Evolutionary conservation across 768 basidiomycete genomes (phyloP), one percentile per base, ranked within the genome.

Genomic region (Rhodocollybia butyracea): DNA sequence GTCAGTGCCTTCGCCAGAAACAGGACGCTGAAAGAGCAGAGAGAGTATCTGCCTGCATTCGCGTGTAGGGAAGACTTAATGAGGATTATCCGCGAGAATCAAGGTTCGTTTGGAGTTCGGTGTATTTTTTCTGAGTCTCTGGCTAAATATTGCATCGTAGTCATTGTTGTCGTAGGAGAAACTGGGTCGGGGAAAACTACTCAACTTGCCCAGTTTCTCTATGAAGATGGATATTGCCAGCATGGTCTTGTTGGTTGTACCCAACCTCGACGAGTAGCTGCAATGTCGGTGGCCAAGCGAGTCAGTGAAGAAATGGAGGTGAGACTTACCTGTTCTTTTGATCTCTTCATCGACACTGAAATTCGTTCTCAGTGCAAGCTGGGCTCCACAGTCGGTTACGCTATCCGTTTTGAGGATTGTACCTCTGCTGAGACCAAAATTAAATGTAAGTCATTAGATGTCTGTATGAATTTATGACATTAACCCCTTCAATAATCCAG

Each of bases 161-260:
- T 98, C 34, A 77, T 91, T 45, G 85, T 99, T 55, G 93, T 98
- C 36, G 91, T 99, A 38, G 97, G 97, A n/a, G 97, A 99, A 72
- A 99, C 97, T n/a, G 97, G 97, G 10, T 98, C 96, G 0, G 97
- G 97, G 5, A 99, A 99, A 74, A 99, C 97, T 1, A 98, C 97
- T 0, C 97, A 99, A 68, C 76, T 99, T 5, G 77, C 91, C 0
- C 97, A 99, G 66, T 99, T 94, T 73, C 70, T 99, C 58, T 92
- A 98, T 66, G 97, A 99, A 68, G 97, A 99, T 59, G 97, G 97
- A 0, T 99, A 96, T 69, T 91, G 94, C 61, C 68, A 81, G 3
- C 81, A 86, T 71, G 96, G 96, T 17, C 79, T 98, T 40, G 85
- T 99, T 47, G 96, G 96, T 11, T 99, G 97, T 66, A 99, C 97